Evolutionary conservation across 495 filamentous ascomycete species (phyloP).

Genomic region (Neurospora sp.): DNA sequence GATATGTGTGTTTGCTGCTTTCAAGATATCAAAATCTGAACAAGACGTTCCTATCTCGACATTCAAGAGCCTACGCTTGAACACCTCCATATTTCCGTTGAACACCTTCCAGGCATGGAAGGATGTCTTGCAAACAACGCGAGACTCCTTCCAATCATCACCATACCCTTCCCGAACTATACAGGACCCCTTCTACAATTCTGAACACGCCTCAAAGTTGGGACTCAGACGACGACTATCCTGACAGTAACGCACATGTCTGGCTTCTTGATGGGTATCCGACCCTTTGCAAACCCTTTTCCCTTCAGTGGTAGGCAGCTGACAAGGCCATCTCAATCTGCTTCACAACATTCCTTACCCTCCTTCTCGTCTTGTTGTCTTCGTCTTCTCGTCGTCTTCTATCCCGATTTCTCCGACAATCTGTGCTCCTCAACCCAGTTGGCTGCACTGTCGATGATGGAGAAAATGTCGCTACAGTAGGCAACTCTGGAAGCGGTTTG

Average conservation of each 20-base stretch:
- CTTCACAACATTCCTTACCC: not conserved
- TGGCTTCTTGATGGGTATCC: not conserved
- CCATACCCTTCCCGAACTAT: not conserved
- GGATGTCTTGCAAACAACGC: not conserved
- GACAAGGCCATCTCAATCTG: not conserved
- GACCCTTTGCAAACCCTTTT: not conserved
- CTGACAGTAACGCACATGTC: not conserved
- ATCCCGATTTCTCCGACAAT: not conserved
- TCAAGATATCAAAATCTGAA: not conserved
- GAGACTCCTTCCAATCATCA: not conserved
- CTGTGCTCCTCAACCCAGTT: not conserved
- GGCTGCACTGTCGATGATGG: not conserved
- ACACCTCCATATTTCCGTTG: not conserved
- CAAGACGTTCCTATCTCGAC: not conserved
- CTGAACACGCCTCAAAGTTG: not conserved
- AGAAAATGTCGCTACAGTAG: not conserved
- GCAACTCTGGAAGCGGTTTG: not conserved
- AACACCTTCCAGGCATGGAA: not conserved
- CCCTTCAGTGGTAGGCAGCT: not conserved
- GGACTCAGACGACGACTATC: not conserved
- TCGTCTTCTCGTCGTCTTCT: not conserved
- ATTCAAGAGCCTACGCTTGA: not conserved
- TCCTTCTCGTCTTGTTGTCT: not conserved
- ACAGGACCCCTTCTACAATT: not conserved
- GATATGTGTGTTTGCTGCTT: not conserved